Percentiles rank a stretch among this genome's conserved stretches.
Evolutionary conservation across 2,329 filamentous ascomycete species (phyloP).

Genomic region (Pestalotiopsis sp.): DNA sequence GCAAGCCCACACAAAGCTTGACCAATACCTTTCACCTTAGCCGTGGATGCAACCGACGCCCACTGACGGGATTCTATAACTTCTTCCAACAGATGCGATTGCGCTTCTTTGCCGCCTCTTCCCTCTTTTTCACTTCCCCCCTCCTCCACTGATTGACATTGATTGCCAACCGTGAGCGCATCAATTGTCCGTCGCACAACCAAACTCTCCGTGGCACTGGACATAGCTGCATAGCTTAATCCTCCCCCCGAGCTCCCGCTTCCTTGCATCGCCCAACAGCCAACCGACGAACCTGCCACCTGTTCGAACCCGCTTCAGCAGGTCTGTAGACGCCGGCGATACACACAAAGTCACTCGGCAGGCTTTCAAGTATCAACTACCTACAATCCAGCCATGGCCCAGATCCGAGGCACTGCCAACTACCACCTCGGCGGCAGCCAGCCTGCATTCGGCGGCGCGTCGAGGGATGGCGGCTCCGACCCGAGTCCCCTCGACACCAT

Average conservation of each 20-base stretch:
- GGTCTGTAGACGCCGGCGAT: conserved; percentile 22
- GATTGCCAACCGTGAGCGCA: not conserved
- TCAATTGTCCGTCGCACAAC: not conserved
- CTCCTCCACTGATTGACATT: not conserved
- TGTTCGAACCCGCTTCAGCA: conserved; percentile 19
- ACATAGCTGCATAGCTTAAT: not conserved
- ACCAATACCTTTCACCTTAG: not conserved
- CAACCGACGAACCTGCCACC: not conserved
- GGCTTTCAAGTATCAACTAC: conserved; percentile 7
- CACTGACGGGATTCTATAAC: not conserved
- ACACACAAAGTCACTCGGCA: not conserved
- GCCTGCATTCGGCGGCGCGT: conserved; percentile 69
- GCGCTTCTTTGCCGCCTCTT: conserved; percentile 5
- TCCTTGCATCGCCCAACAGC: not conserved
- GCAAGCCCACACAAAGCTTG: conserved; percentile 15
- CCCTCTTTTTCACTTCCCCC: not conserved
- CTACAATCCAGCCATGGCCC: conserved; percentile 38
- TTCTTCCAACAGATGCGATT: not conserved
- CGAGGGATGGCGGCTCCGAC: conserved; percentile 65
- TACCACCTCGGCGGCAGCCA: conserved; percentile 77
- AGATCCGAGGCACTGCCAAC: conserved; percentile 69
- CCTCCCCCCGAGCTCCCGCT: not conserved
- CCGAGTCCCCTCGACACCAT: conserved; percentile 85
- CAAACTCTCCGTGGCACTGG: not conserved
- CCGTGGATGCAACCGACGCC: not conserved